A percentile compares a stretch with the other conserved stretches of the same genome.
Conservation (phyloP, 495 filamentous ascomycete species). For the Ramalina intermedia region DNA sequence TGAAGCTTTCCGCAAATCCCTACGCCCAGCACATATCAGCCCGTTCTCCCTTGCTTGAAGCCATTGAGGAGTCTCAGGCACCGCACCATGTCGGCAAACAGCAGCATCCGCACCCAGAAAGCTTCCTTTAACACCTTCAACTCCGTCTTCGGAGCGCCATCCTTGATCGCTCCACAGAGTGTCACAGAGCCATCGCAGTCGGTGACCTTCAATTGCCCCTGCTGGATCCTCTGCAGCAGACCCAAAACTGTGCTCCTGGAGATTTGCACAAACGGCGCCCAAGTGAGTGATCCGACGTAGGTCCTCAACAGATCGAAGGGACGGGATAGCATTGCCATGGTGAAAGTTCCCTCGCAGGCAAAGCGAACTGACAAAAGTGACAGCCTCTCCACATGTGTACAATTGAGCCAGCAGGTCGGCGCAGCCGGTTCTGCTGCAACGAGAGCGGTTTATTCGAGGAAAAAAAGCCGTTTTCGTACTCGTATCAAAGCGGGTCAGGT, state of each 20-base stretch:
- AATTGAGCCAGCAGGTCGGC: no score
- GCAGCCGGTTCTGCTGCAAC: no score
- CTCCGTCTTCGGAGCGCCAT: conserved; percentile 19
- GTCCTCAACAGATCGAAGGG: conserved; percentile 11
- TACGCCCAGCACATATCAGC: conserved; percentile 3
- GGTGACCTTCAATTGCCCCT: conserved; percentile 26
- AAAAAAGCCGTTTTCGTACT: no score
- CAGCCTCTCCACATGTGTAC: no score
- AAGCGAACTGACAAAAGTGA: no score
- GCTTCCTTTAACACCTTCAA: conserved; percentile 42
- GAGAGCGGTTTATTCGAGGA: no score
- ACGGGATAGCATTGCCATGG: conserved; percentile 8
- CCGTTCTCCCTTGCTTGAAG: background rate
- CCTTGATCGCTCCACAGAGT: conserved; percentile 19
- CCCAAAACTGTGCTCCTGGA: conserved; percentile 25
- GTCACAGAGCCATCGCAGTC: conserved; percentile 24
- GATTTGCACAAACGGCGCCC: conserved; percentile 28
- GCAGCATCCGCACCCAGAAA: conserved; percentile 50
- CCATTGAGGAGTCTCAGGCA: background rate
- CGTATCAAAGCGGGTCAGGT: no score
- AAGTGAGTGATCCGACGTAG: conserved; percentile 20
- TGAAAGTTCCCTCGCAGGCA: no score
- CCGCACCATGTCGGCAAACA: conserved; percentile 49
- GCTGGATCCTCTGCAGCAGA: conserved; percentile 24
- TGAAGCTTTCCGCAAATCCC: conserved; percentile 59